These are phyloP conservation scores for Phytopythium montanum DNA, from an alignment of 352 stramenopile genomes.

Conservation along the genomic window DNA sequence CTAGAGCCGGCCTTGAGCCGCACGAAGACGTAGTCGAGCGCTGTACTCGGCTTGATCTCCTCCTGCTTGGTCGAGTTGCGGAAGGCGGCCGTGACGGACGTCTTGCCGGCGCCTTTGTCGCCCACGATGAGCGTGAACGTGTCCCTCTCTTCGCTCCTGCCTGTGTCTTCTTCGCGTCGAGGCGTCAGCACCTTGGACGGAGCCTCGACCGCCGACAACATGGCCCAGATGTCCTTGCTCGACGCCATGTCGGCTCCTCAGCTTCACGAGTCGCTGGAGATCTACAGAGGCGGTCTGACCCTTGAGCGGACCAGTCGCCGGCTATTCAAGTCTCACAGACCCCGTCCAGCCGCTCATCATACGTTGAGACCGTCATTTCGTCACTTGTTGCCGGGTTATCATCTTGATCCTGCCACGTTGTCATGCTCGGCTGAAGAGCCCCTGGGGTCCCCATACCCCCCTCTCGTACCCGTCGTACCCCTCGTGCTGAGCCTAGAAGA, in stretches of 20 bases:
- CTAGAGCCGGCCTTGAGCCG: constrained; percentile 56
- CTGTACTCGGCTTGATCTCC: constrained; percentile 89
- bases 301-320: neutral
- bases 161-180: constrained; percentile 12
- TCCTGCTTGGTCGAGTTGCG: constrained; percentile 66
- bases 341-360: neutral
- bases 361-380: neutral
- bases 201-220: constrained; percentile 52
- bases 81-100: constrained; percentile 66
- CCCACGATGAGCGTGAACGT: constrained; percentile 72
- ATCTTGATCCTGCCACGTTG: no score
- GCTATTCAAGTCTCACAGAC: neutral
- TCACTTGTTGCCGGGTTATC: neutral
- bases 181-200: constrained; percentile 21
- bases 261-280: neutral
- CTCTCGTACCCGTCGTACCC: no score
- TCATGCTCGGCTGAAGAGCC: no score
- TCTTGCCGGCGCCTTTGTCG: constrained; percentile 74
- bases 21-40: constrained; percentile 90
- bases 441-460: no score
- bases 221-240: constrained; percentile 67
- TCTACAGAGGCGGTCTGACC: neutral
- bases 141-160: constrained; percentile 48
- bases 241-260: constrained; percentile 7
- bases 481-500: no score